These are phyloP conservation scores for Sutorius australiensis DNA, from an alignment of 768 basidiomycete species.

Conservation along the genomic window DNA sequence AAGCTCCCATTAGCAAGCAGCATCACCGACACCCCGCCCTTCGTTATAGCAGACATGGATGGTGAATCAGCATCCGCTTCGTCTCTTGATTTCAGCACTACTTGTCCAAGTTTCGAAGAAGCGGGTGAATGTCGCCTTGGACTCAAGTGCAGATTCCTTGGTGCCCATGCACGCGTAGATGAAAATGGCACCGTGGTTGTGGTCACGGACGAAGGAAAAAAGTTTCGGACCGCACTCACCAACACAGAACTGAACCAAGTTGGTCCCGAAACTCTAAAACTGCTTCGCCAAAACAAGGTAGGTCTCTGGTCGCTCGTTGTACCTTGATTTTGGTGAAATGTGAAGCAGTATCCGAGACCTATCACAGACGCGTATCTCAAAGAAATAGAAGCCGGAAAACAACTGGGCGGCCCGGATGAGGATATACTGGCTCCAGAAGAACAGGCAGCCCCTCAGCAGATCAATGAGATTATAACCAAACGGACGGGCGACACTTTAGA, in stretches of 20 bases:
- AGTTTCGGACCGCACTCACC: slow-evolving; percentile 42
- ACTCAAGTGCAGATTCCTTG: slow-evolving; percentile 88
- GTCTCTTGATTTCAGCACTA: slow-evolving; percentile 22
- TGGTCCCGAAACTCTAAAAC: slow-evolving; percentile 51
- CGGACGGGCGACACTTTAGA: slow-evolving; percentile 35
- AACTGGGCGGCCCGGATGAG: slow-evolving; percentile 1
- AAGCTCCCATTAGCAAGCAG: slow-evolving; percentile 46
- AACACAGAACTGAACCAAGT: slow-evolving; percentile 70
- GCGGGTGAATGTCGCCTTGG: slow-evolving; percentile 43
- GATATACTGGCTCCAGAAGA: slow-evolving; percentile 9
- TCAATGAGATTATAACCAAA: slow-evolving; percentile 26
- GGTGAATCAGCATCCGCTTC: not conserved
- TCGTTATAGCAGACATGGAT: slow-evolving; percentile 31
- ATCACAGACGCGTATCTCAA: slow-evolving; percentile 59
- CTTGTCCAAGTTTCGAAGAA: slow-evolving; percentile 27
- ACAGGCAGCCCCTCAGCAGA: not conserved
- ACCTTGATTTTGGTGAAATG: not conserved
- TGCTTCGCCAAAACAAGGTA: slow-evolving; percentile 68
- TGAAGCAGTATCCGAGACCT: slow-evolving; percentile 58
- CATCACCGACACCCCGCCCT: slow-evolving; percentile 49
- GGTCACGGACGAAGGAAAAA: slow-evolving; percentile 56
- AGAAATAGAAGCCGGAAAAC: slow-evolving; percentile 40
- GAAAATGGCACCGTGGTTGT: slow-evolving; percentile 44
- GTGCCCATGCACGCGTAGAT: slow-evolving; percentile 60
- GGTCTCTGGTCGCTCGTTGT: slow-evolving; percentile 3